A percentile compares a stretch with the other conserved stretches of the same genome.
Conservation (phyloP, 306 rosid species). For the Heteromeles arbutifolia region DNA sequence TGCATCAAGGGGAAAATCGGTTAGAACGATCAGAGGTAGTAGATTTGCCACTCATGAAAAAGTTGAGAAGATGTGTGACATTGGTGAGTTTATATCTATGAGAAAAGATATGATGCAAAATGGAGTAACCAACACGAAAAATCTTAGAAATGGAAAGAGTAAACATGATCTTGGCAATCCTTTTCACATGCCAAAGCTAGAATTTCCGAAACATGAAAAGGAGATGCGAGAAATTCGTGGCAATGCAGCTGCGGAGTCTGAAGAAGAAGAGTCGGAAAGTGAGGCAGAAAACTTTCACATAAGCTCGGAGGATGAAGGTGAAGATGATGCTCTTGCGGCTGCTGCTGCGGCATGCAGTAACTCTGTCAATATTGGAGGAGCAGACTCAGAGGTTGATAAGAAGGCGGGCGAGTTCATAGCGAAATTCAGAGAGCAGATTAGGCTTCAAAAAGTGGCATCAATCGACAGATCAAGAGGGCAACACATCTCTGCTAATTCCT, state of each 20-base stretch:
- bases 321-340: neutral
- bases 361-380: constrained; percentile 34
- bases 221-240: constrained; percentile 30
- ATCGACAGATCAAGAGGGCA: constrained; percentile 60
- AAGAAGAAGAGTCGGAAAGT: constrained; percentile 22
- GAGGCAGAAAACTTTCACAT: constrained; percentile 27
- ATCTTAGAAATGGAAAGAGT: constrained; percentile 18
- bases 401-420: constrained; percentile 95
- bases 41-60: constrained; percentile 32
- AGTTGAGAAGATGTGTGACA: constrained; percentile 26
- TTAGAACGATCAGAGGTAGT: constrained; percentile 66
- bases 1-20: constrained; percentile 64
- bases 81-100: constrained; percentile 20
- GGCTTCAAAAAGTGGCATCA: constrained; percentile 79
- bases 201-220: constrained; percentile 18
- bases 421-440: constrained; percentile 80
- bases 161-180: constrained; percentile 25
- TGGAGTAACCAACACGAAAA: constrained; percentile 12
- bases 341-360: constrained; percentile 23
- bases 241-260: constrained; percentile 16
- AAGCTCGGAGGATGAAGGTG: constrained; percentile 43
- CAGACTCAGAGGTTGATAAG: constrained; percentile 81
- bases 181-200: constrained; percentile 23
- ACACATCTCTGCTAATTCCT: constrained; percentile 22
- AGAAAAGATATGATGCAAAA: constrained; percentile 39